Evolutionary conservation across 495 filamentous ascomycete species (phyloP).

Genomic region (Clavariopsis aquatica): DNA sequence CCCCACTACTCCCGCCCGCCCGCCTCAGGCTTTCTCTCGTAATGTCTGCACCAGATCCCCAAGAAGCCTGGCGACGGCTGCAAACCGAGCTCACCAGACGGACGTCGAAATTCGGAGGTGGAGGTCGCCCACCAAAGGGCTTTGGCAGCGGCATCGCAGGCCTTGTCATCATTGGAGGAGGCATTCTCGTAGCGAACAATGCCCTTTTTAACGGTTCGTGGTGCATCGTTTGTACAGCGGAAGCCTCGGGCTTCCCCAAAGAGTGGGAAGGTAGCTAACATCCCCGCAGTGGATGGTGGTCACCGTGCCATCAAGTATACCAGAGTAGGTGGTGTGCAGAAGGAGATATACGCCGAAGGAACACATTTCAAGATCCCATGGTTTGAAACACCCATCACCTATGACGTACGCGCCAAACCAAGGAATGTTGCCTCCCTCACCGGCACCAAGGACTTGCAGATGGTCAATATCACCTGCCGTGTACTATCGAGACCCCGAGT

Average conservation of each 20-base stretch:
- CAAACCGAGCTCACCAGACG: conserved; percentile 55
- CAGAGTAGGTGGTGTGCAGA: conserved; percentile 87
- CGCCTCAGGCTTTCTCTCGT: not conserved
- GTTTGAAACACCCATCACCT: conserved; percentile 95
- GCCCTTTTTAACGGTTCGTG: conserved; percentile 85
- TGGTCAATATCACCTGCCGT: conserved; percentile 99
- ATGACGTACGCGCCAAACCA: conserved; percentile 97
- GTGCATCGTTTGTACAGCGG: not conserved
- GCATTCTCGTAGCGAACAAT: conserved; percentile 68
- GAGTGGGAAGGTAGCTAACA: not conserved
- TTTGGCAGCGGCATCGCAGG: conserved; percentile 44
- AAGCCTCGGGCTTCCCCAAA: not conserved
- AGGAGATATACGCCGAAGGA: conserved; percentile 96
- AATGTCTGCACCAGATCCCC: conserved; percentile 53
- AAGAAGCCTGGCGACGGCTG: conserved; percentile 65
- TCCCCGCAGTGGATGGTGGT: conserved; percentile 81
- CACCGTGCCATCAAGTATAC: conserved; percentile 99
- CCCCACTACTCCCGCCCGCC: not conserved
- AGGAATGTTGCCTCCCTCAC: conserved; percentile 96
- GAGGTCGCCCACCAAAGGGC: conserved; percentile 45
- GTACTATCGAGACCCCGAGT: conserved; percentile 89
- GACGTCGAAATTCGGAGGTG: conserved; percentile 49
- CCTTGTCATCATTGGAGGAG: conserved; percentile 65
- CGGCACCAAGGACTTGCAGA: conserved; percentile 98
- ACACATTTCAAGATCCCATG: conserved; percentile 92